phyloP scores from a whole-genome alignment of 2,329 filamentous ascomycete species.

The Curvularia sp. region DNA sequence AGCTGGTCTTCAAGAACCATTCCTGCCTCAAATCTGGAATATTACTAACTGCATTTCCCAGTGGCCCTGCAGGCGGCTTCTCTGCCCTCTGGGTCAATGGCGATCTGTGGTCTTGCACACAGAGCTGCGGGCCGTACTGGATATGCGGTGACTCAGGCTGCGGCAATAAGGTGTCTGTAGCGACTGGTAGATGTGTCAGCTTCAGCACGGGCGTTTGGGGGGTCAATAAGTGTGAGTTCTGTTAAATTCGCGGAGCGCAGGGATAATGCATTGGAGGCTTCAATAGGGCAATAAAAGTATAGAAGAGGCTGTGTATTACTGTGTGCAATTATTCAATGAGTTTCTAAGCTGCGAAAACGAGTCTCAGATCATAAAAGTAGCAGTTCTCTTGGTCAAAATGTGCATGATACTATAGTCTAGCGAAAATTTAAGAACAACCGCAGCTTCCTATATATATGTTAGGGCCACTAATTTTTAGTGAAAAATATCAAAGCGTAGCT shows the following conservation, averaged over 20 bases:
- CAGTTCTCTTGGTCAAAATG: too few relatives aligned
- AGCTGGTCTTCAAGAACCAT: neutral
- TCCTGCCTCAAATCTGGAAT: neutral
- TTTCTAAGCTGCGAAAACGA: too few relatives aligned
- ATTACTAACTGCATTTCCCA: neutral
- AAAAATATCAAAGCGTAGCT: too few relatives aligned
- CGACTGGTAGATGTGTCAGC: conserved; percentile 17
- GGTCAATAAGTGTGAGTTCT: neutral
- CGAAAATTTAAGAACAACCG: too few relatives aligned
- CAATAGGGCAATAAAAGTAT: too few relatives aligned
- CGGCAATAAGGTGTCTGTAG: conserved; percentile 14
- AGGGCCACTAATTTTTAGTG: too few relatives aligned
- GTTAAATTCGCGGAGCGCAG: neutral
- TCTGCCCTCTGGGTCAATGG: conserved; percentile 26
- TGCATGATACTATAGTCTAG: too few relatives aligned
- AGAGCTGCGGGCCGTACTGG: conserved; percentile 23
- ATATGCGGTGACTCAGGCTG: conserved; percentile 27
- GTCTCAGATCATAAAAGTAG: too few relatives aligned
- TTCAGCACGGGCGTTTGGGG: conserved; percentile 29
- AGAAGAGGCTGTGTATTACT: too few relatives aligned
- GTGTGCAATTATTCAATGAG: too few relatives aligned
- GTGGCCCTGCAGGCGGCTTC: conserved; percentile 27
- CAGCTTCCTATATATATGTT: too few relatives aligned
- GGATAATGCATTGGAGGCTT: too few relatives aligned
- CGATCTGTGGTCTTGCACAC: conserved; percentile 23